Evolutionary conservation across 2,329 filamentous ascomycete genomes (phyloP), one percentile per base, ranked within the genome.

Genomic region (Aspergillus fructus): DNA sequence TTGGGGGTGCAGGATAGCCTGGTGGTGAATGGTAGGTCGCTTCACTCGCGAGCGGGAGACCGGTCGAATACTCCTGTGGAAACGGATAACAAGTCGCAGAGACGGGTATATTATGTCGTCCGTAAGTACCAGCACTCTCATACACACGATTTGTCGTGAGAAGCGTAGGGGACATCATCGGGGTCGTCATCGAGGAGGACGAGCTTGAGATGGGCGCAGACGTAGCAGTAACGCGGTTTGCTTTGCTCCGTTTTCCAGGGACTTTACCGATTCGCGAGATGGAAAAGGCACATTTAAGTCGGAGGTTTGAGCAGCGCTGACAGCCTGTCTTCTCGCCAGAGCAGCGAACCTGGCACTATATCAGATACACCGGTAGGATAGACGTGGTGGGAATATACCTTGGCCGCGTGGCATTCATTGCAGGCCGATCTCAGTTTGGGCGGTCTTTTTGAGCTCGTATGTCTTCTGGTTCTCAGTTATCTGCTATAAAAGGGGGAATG

Each of bases 231-330:
- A 51, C 60, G 6, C 60, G 58, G 49, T 62, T 62, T 37, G 58
- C 60, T 41, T 61, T 60, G 24, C 60, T 61, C 41, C 60, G 40
- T 45, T 62, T 62, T 8, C 60, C 60, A 19, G 60, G 60, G 8
- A 62, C 60, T 40, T 60, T 62, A 23, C 60, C 60, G 11, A 62
- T 62, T 23, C 58, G 53, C 17, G 60, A 62, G 33, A 62, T 62
- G 12, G 60, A 60, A 54, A 62, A 62, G 43, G 60, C 45, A 41
- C 60, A 62, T 52, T 54, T 39, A 13, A 57, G 50, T 5, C 45
- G 50, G 27, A 60, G 60, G n/a, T 57, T 62, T 4, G 48, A 43
- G 34, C 60, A 62, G n/a, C 60, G 58, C 27, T 62, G 60, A 21
- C 60, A 62, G 19, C 60, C 60, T 2, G 55, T 56, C 43, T 62